Conservation (phyloP, 495 filamentous ascomycete genomes). For the Podospora australis region DNA sequence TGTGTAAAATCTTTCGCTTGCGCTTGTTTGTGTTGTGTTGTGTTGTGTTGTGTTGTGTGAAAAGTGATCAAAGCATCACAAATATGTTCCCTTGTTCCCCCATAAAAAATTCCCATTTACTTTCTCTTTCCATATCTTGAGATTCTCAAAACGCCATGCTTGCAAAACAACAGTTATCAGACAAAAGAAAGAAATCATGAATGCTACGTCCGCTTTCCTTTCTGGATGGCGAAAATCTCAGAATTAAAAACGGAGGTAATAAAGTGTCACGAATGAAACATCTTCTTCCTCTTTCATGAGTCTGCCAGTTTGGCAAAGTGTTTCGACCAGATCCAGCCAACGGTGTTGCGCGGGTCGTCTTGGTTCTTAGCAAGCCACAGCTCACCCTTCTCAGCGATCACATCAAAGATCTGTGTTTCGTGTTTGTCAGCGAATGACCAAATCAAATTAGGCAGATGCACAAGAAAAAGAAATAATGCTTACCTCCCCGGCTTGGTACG, state of each 20-base stretch:
- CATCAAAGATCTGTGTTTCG: constrained; percentile 62
- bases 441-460: constrained; percentile 2
- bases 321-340: constrained; percentile 99
- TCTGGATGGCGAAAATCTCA: background rate
- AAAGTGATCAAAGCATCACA: background rate
- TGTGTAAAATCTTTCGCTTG: too few species aligned
- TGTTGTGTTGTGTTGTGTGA: background rate
- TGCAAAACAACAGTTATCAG: background rate
- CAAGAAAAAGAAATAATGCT: constrained; percentile 16
- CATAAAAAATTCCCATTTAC: background rate
- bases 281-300: constrained; percentile 21
- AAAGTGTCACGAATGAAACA: background rate
- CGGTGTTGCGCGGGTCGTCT: constrained; percentile 66
- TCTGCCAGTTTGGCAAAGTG: constrained; percentile 80
- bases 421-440: background rate
- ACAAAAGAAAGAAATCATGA: constrained; percentile 4
- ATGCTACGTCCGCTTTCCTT: background rate
- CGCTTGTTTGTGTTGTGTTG: background rate
- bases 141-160: constrained; percentile 11
- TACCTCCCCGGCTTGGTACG: constrained; percentile 85
- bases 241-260: constrained; percentile 5
- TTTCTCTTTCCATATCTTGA: background rate
- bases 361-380: constrained; percentile 97
- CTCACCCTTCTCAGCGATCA: constrained; percentile 92
- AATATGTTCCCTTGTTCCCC: background rate